phyloP scores from a whole-genome alignment of 192 early-diverging fungal genomes.

The Backusella parvicylindrica region DNA sequence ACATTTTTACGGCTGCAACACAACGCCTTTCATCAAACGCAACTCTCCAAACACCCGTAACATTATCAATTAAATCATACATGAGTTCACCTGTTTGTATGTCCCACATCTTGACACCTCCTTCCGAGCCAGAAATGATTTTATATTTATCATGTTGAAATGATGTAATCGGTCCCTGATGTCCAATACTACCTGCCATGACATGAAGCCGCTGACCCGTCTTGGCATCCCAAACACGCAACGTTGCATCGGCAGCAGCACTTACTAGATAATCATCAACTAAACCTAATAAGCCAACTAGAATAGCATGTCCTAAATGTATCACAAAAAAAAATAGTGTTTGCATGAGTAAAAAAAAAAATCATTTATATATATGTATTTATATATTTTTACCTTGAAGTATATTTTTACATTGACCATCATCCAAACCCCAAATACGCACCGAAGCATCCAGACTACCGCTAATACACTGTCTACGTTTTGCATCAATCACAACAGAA shows the following conservation, averaged over 20 bases:
- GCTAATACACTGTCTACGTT: constrained; percentile 79
- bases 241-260: constrained; percentile 90
- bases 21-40: constrained; percentile 83
- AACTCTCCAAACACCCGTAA: constrained; percentile 89
- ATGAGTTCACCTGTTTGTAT: constrained; percentile 77
- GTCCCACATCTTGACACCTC: constrained; percentile 94
- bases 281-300: constrained; percentile 91
- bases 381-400: constrained; percentile 88
- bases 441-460: constrained; percentile 95
- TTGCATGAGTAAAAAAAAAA: background rate
- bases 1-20: constrained; percentile 69
- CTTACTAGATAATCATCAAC: constrained; percentile 84
- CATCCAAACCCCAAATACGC: constrained; percentile 85
- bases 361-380: too few relatives aligned
- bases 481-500: constrained; percentile 82
- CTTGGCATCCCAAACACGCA: constrained; percentile 86
- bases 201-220: constrained; percentile 56
- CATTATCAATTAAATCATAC: constrained; percentile 74
- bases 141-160: constrained; percentile 93
- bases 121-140: constrained; percentile 90
- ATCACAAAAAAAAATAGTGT: too few relatives aligned
- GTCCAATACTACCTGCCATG: constrained; percentile 59
- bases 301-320: constrained; percentile 83
- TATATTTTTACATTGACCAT: constrained; percentile 73
- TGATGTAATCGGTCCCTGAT: constrained; percentile 88